Evolutionary conservation across 768 basidiomycete genomes (phyloP).

Genomic region (Hygrocybe coccinea): DNA sequence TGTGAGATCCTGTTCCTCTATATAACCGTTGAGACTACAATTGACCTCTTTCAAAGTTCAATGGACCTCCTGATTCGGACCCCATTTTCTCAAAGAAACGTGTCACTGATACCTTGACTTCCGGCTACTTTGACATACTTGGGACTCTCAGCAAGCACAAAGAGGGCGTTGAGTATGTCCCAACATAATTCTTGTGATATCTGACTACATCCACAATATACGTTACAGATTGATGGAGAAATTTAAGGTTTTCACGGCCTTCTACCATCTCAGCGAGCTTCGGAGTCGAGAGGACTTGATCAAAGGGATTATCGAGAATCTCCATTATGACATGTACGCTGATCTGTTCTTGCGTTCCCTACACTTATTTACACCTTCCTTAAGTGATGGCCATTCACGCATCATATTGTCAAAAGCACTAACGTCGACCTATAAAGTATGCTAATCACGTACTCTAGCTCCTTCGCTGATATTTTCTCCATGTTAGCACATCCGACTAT

Average conservation of each 20-base stretch:
- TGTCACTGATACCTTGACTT: slow-evolving; percentile 76
- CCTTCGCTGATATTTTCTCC: neutral
- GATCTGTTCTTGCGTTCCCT: neutral
- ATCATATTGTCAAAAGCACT: slow-evolving; percentile 91
- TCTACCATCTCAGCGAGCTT: slow-evolving; percentile 92
- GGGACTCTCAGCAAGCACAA: slow-evolving; percentile 83
- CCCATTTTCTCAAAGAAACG: slow-evolving; percentile 82
- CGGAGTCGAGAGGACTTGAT: slow-evolving; percentile 89
- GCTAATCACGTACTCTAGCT: slow-evolving; percentile 7
- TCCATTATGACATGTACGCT: slow-evolving; percentile 85
- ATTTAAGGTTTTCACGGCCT: slow-evolving; percentile 89
- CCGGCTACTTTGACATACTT: slow-evolving; percentile 94
- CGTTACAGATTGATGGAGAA: slow-evolving; percentile 76
- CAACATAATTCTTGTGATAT: neutral
- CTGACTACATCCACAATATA: slow-evolving; percentile 3
- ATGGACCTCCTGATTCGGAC: slow-evolving; percentile 65
- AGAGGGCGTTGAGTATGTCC: slow-evolving; percentile 78
- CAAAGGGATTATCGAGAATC: slow-evolving; percentile 82
- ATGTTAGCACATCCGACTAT: slow-evolving; percentile 74
- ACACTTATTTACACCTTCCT: slow-evolving; percentile 8
- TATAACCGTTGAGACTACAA: neutral
- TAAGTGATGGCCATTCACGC: slow-evolving; percentile 89
- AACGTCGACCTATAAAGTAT: slow-evolving; percentile 85
- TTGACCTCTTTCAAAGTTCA: slow-evolving; percentile 46
- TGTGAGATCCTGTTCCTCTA: slow-evolving; percentile 39